phyloP scores from a whole-genome alignment of 805 yeast species.

The Ogataea neopini region DNA sequence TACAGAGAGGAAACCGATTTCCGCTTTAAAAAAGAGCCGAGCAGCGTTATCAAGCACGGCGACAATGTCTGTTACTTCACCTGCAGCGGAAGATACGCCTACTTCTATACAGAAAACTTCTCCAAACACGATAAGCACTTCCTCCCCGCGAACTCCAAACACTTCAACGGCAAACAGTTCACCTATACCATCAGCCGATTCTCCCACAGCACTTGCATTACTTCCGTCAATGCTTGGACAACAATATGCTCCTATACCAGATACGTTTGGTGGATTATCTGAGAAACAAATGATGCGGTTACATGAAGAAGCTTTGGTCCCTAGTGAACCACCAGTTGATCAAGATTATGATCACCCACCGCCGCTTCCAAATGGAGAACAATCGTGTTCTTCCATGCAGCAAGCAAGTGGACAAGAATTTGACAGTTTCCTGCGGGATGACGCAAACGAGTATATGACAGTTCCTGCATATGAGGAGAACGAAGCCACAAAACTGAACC shows the following conservation, averaged over 20 bases:
- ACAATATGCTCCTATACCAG: conserved; percentile 15
- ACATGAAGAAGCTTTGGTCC: conserved; percentile 60
- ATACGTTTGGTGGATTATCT: conserved; percentile 31
- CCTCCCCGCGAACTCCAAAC: conserved; percentile 9
- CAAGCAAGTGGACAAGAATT: conserved; percentile 8
- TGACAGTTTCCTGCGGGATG: conserved; percentile 12
- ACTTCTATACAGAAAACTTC: conserved; percentile 6
- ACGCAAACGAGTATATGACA: conserved; percentile 16
- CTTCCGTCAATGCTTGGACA: conserved; percentile 8
- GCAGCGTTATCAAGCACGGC: neutral
- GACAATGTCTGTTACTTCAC: neutral
- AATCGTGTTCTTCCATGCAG: neutral
- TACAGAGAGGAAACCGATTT: conserved; percentile 54
- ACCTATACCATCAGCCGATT: conserved; percentile 9
- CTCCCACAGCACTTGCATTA: conserved; percentile 4
- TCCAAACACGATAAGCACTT: conserved; percentile 3
- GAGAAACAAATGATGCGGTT: conserved; percentile 60
- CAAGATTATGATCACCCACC: conserved; percentile 17
- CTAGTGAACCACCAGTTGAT: conserved; percentile 50
- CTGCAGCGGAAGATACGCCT: conserved; percentile 1
- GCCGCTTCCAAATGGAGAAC: conserved; percentile 4
- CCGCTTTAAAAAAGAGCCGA: conserved; percentile 27
- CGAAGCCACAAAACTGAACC: neutral
- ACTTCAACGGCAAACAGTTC: conserved; percentile 6
- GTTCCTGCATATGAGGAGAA: conserved; percentile 22